Conservation (phyloP, 139 green algal species). For the Trebouxia sp. region DNA sequence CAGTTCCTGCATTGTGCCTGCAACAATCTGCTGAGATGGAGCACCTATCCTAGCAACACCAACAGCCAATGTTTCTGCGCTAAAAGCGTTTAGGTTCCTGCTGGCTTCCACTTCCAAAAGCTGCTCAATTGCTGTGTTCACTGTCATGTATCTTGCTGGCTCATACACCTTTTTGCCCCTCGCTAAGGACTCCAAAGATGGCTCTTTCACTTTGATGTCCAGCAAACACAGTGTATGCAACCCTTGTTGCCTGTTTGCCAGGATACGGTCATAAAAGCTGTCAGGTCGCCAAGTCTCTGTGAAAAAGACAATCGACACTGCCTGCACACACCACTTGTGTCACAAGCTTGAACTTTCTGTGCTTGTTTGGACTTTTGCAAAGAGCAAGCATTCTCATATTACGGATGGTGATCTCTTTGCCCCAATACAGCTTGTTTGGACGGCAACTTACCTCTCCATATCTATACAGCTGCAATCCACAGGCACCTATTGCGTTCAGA, state of each 20-base stretch:
- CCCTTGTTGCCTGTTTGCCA: slow-evolving; percentile 64
- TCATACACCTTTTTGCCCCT: slow-evolving; percentile 88
- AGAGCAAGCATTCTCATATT: no score
- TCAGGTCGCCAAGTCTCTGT: slow-evolving; percentile 95
- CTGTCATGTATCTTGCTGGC: slow-evolving; percentile 74
- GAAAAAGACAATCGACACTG: slow-evolving; percentile 97
- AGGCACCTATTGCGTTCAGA: slow-evolving; percentile 94
- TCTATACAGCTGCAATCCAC: slow-evolving; percentile 94
- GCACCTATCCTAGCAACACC: slow-evolving; percentile 85
- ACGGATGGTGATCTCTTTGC: no score
- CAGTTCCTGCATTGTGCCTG: slow-evolving; percentile 70
- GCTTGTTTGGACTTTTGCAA: no score
- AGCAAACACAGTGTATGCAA: slow-evolving; percentile 97
- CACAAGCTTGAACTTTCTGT: not conserved
- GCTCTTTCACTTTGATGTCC: slow-evolving; percentile 95
- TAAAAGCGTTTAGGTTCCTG: slow-evolving; percentile 67
- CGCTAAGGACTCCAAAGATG: slow-evolving; percentile 81
- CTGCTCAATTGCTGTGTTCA: slow-evolving; percentile 75
- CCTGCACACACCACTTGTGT: slow-evolving; percentile 37
- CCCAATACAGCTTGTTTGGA: no score
- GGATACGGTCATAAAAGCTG: slow-evolving; percentile 84
- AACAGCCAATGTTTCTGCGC: slow-evolving; percentile 68
- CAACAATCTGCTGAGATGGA: slow-evolving; percentile 59
- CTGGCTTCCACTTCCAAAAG: slow-evolving; percentile 87
- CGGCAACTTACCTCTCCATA: slow-evolving; percentile 85